These are phyloP conservation scores for Polyplosphaeria fusca DNA, from an alignment of 495 filamentous ascomycete genomes.

Conservation along the genomic window DNA sequence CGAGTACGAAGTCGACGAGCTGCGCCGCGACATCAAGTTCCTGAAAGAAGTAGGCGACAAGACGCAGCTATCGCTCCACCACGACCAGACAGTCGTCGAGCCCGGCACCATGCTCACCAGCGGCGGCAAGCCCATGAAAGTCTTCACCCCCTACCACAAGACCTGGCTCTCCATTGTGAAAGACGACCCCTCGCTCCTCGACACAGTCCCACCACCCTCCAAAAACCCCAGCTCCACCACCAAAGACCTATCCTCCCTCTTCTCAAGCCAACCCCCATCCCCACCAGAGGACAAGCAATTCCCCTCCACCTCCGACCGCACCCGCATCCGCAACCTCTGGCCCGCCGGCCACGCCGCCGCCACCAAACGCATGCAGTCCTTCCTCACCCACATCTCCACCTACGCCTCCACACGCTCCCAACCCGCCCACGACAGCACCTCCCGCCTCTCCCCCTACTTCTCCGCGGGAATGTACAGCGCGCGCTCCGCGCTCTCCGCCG, in stretches of 20 bases:
- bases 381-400: slow-evolving; percentile 41
- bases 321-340: slow-evolving; percentile 45
- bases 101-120: slow-evolving; percentile 40
- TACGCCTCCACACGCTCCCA: slow-evolving; percentile 43
- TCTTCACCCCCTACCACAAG: slow-evolving; percentile 46
- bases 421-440: slow-evolving; percentile 42
- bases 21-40: slow-evolving; percentile 47
- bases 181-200: slow-evolving; percentile 36
- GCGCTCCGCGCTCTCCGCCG: slow-evolving; percentile 11
- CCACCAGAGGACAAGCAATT: slow-evolving; percentile 44
- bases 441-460: slow-evolving; percentile 46
- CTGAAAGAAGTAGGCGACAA: slow-evolving; percentile 28
- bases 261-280: slow-evolving; percentile 35
- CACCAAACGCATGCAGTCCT: slow-evolving; percentile 41
- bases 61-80: slow-evolving; percentile 32
- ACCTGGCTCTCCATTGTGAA: slow-evolving; percentile 42
- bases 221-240: slow-evolving; percentile 33
- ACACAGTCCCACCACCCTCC: slow-evolving; percentile 32
- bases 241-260: slow-evolving; percentile 38
- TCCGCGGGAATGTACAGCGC: slow-evolving; percentile 35
- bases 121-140: slow-evolving; percentile 43
- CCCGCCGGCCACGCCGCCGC: slow-evolving; percentile 45
- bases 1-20: slow-evolving; percentile 61
- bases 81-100: slow-evolving; percentile 46
- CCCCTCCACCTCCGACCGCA: slow-evolving; percentile 37